Evolutionary conservation across 1,284 basidiomycete genomes (phyloP), one percentile per base, ranked within the genome.

Genomic region (Schizopora paradoxa): DNA sequence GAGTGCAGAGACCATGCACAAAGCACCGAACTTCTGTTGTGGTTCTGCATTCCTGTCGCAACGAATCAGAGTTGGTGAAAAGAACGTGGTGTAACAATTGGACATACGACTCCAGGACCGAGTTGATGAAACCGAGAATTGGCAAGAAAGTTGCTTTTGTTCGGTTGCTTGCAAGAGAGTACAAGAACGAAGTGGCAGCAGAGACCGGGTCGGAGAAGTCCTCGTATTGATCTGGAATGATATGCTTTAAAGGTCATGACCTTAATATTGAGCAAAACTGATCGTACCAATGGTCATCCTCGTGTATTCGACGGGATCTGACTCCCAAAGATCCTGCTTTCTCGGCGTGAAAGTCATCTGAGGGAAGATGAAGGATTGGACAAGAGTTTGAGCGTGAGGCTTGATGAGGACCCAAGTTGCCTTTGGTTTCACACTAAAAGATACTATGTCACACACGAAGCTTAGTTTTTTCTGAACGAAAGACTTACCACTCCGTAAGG

Each of bases 381-480:
- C 76, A 4, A 93, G 74, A 4, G 66, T 77, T 57, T 86, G 72
- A 38, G 85, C 77, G 56, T 90, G 89, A 16, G 89, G 88, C 61
- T 91, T 91, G 58, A 93, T 73, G 28, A 88, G 72, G 2, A 73
- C 68, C 89, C 90, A 93, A 3, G 87, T 93, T 13, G 85, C 76
- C 59, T 89, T 91, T 7, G 90, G 90, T 66, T 92, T 92, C 54
- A 93, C 79, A 56, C 89, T 92, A 47, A 10, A 44, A 41, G 23
- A 13, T 4, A 25, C 10, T 16, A 41, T 31, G 38, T 31, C 22
- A 5, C 40, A 27, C n/a, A n/a, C 34, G 29, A 32, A 28, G 47
- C 29, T 1, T n/a, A 42, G 29, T 38, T 13, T 16, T 27, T 22
- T 32, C 1, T 22, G 21, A 44, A 11, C 5, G 3, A n/a, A 47